Conservation (phyloP, 345 rosid species). For the Salix udensis region DNA sequence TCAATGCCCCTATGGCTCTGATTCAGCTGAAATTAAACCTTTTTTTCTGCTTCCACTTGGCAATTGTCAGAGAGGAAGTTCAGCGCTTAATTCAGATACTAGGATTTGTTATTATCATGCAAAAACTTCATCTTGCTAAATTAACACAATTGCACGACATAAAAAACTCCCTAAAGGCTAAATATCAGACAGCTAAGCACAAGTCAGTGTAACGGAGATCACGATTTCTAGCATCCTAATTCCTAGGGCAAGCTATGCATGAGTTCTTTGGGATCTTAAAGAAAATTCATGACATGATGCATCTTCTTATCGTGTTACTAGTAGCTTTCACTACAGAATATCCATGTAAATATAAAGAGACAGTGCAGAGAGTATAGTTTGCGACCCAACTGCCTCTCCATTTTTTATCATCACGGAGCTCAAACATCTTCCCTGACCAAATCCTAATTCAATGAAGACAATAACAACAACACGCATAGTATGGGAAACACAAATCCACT, state of each 20-base stretch:
- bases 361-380: too few relatives aligned
- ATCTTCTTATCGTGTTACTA: too few relatives aligned
- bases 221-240: not conserved
- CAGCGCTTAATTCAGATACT: not conserved
- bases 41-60: slow-evolving; percentile 5
- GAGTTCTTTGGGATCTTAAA: too few relatives aligned
- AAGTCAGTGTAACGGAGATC: not conserved
- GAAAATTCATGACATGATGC: too few relatives aligned
- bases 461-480: not conserved
- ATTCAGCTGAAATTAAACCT: slow-evolving; percentile 24
- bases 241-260: not conserved
- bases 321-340: too few relatives aligned
- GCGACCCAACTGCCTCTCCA: too few relatives aligned
- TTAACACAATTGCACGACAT: not conserved
- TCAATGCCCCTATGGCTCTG: slow-evolving; percentile 26
- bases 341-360: too few relatives aligned
- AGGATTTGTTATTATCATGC: not conserved
- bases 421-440: not conserved
- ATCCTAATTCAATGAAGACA: not conserved
- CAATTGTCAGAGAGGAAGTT: not conserved
- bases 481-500: not conserved
- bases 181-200: not conserved
- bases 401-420: too few relatives aligned
- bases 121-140: not conserved
- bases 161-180: not conserved